Conservation (phyloP, 331 rosid species). For the Pyracantha coccinea region DNA sequence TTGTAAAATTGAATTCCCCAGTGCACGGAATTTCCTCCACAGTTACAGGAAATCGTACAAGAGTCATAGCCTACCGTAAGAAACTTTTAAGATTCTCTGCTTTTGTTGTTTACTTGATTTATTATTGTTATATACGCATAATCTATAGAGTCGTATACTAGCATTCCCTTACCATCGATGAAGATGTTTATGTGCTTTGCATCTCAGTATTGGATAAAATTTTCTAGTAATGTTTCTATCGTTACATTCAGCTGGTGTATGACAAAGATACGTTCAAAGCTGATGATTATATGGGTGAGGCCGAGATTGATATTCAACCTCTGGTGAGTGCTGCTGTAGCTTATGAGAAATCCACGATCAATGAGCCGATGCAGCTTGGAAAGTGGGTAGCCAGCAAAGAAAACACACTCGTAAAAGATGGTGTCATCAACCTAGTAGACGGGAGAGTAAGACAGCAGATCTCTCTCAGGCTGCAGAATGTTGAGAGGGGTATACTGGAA, state of each 20-base stretch:
- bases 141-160: not conserved
- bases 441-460: slow-evolving; percentile 72
- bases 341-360: slow-evolving; percentile 38
- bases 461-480: slow-evolving; percentile 64
- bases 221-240: slow-evolving; percentile 1
- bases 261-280: slow-evolving; percentile 83
- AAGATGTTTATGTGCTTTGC: not conserved
- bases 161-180: not conserved
- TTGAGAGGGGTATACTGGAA: slow-evolving; percentile 81
- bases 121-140: not conserved
- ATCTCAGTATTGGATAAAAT: not conserved
- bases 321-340: slow-evolving; percentile 69
- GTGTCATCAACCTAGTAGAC: slow-evolving; percentile 46
- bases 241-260: slow-evolving; percentile 62
- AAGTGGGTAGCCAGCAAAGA: slow-evolving; percentile 62
- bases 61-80: not conserved
- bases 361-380: slow-evolving; percentile 47
- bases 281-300: slow-evolving; percentile 96
- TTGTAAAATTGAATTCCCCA: not conserved
- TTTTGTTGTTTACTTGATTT: not conserved
- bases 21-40: not conserved
- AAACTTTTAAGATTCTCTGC: not conserved
- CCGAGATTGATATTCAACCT: slow-evolving; percentile 91
- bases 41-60: not conserved
- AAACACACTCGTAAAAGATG: slow-evolving; percentile 51